Conservation (phyloP, 2,329 filamentous ascomycete species). For the Trichoderma asperellum region DNA sequence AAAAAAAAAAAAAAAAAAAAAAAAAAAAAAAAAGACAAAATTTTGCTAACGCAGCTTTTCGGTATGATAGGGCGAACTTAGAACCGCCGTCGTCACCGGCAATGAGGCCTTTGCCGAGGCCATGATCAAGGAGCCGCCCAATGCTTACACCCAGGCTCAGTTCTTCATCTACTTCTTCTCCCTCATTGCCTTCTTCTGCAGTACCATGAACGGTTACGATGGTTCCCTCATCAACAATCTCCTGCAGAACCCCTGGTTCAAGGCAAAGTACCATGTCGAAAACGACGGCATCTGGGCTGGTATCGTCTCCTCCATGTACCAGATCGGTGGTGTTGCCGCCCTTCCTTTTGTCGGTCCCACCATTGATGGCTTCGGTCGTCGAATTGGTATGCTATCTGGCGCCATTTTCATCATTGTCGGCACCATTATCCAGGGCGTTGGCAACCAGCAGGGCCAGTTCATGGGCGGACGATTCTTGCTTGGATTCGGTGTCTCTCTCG, state of each 20-base stretch:
- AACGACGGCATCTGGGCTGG: slow-evolving; percentile 54
- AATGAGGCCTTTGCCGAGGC: slow-evolving; percentile 53
- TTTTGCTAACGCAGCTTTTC: background rate
- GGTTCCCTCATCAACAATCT: slow-evolving; percentile 55
- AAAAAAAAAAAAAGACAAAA: background rate
- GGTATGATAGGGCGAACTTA: slow-evolving; percentile 14
- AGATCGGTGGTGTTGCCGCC: slow-evolving; percentile 54
- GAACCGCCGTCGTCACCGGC: slow-evolving; percentile 30
- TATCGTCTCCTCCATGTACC: slow-evolving; percentile 56
- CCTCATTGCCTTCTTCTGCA: slow-evolving; percentile 53
- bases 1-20: background rate
- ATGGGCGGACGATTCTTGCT: slow-evolving; percentile 64
- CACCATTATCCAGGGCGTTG: slow-evolving; percentile 52
- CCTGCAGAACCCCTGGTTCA: slow-evolving; percentile 48
- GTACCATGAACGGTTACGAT: slow-evolving; percentile 57
- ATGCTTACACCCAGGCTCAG: slow-evolving; percentile 45
- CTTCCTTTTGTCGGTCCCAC: slow-evolving; percentile 53
- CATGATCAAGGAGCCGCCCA: slow-evolving; percentile 56
- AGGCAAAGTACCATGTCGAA: slow-evolving; percentile 45
- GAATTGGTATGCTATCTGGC: slow-evolving; percentile 53
- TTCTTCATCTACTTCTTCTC: slow-evolving; percentile 50
- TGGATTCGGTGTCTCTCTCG: slow-evolving; percentile 54
- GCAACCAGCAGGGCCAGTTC: slow-evolving; percentile 46
- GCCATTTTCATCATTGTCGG: slow-evolving; percentile 50
- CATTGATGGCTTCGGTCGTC: slow-evolving; percentile 53